A percentile compares a stretch with the other conserved stretches of the same genome.
Evolutionary conservation across 1,139 yeast species (phyloP).

Genomic region (Barnettozyma hawaiiensis): DNA sequence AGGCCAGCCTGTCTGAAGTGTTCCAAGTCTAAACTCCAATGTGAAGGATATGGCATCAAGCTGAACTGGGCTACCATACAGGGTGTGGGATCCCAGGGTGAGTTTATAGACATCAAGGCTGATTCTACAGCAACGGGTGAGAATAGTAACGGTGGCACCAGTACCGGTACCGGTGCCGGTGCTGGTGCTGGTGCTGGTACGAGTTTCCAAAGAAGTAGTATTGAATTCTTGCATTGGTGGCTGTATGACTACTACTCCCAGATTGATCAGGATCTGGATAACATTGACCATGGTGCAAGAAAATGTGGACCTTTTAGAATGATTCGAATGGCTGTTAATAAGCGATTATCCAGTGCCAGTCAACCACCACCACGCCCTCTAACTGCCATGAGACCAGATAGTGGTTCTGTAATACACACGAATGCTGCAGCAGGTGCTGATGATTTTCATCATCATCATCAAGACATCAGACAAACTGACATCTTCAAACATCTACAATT

Average conservation of each 20-base stretch:
- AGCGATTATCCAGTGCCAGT: background rate
- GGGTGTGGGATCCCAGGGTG: slow-evolving; percentile 3
- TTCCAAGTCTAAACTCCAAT: slow-evolving; percentile 34
- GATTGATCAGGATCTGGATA: slow-evolving; percentile 62
- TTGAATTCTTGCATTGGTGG: slow-evolving; percentile 65
- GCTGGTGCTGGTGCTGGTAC: too few species aligned
- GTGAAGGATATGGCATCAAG: slow-evolving; percentile 48
- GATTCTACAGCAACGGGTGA: slow-evolving; percentile 19
- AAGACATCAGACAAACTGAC: background rate
- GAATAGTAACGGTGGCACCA: too few species aligned
- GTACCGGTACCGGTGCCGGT: too few species aligned
- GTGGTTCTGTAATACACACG: too few species aligned
- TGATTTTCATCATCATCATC: too few species aligned
- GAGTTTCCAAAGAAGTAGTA: slow-evolving; percentile 48
- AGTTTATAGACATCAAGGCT: slow-evolving; percentile 2
- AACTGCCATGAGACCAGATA: background rate
- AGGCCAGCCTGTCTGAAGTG: slow-evolving; percentile 43
- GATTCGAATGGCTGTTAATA: slow-evolving; percentile 2
- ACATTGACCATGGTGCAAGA: slow-evolving; percentile 31
- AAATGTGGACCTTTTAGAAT: slow-evolving; percentile 13
- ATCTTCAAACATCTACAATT: slow-evolving; percentile 1
- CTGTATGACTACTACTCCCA: slow-evolving; percentile 66
- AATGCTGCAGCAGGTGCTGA: background rate
- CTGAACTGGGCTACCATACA: slow-evolving; percentile 44
- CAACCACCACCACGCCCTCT: background rate